Conservation (phyloP, 1,139 yeast genomes). For the Pichia sp. region DNA sequence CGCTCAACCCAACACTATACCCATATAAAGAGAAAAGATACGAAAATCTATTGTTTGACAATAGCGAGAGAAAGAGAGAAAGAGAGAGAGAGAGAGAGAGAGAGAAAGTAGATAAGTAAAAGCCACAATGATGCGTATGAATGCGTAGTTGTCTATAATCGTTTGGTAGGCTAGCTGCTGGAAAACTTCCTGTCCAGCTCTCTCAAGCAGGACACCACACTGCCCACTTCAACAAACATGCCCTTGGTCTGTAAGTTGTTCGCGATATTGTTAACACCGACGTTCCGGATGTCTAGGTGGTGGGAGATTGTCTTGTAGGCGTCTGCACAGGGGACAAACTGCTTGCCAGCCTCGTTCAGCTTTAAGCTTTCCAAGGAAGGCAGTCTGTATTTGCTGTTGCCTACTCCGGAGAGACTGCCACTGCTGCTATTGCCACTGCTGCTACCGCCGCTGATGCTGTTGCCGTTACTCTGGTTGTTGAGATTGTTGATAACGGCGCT, state of each 20-base stretch:
- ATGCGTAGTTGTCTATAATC: neutral
- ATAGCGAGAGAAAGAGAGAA: too few species aligned
- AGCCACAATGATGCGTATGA: neutral
- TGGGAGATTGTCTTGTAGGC: slow-evolving; percentile 82
- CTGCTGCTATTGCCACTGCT: neutral
- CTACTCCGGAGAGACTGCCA: too few species aligned
- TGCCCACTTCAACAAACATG: slow-evolving; percentile 83
- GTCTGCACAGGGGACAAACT: slow-evolving; percentile 78
- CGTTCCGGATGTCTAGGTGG: slow-evolving; percentile 68
- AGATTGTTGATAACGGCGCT: slow-evolving; percentile 1
- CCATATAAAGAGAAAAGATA: too few species aligned
- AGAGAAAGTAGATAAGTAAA: neutral
- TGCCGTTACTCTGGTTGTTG: neutral
- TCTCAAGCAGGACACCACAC: slow-evolving; percentile 76
- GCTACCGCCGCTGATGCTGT: too few species aligned
- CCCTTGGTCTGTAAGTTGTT: slow-evolving; percentile 77
- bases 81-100: too few species aligned
- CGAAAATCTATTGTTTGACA: too few species aligned
- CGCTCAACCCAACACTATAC: too few species aligned
- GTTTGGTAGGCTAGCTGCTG: slow-evolving; percentile 17
- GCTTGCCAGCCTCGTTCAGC: slow-evolving; percentile 28
- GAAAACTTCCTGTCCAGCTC: slow-evolving; percentile 67
- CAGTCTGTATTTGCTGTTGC: slow-evolving; percentile 6
- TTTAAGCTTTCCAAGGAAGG: slow-evolving; percentile 29
- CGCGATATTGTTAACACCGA: slow-evolving; percentile 69